Conservation (phyloP, 208 protist genomes). For the Balamuthia mandrillaris region DNA sequence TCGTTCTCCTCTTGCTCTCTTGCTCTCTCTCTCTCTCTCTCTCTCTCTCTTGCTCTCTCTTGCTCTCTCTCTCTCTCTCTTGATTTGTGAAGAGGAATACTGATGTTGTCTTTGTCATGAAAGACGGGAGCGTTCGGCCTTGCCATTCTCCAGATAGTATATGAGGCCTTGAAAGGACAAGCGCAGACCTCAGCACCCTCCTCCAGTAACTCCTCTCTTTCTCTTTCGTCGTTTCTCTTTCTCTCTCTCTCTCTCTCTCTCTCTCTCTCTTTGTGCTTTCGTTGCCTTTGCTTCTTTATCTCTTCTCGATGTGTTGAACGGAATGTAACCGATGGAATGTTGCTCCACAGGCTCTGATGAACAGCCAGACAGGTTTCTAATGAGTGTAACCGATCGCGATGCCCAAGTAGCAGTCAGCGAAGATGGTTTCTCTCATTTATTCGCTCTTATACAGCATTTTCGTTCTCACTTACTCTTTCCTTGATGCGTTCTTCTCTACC, state of each 20-base stretch:
- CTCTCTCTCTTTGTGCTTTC: not conserved
- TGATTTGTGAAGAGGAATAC: no score
- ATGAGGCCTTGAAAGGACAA: conserved; percentile 46
- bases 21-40: not conserved
- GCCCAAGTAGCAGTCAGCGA: conserved; percentile 4
- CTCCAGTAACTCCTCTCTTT: not conserved
- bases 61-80: no score
- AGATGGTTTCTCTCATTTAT: no score
- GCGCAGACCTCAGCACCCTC: not conserved
- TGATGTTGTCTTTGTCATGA: no score
- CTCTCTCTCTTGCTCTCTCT: not conserved
- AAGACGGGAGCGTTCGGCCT: conserved; percentile 63
- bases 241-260: not conserved
- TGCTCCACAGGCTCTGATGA: no score
- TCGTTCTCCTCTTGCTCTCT: not conserved
- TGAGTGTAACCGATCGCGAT: conserved; percentile 33
- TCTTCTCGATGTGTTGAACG: not conserved
- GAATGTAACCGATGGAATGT: no score
- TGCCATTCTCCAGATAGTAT: conserved; percentile 62
- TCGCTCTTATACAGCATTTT: no score
- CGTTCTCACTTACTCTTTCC: no score
- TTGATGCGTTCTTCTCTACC: no score
- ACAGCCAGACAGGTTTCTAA: not conserved
- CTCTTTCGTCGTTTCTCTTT: no score
- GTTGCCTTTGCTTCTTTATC: not conserved